Conservation (phyloP, 768 basidiomycete species). For the Cyathus striatus region DNA sequence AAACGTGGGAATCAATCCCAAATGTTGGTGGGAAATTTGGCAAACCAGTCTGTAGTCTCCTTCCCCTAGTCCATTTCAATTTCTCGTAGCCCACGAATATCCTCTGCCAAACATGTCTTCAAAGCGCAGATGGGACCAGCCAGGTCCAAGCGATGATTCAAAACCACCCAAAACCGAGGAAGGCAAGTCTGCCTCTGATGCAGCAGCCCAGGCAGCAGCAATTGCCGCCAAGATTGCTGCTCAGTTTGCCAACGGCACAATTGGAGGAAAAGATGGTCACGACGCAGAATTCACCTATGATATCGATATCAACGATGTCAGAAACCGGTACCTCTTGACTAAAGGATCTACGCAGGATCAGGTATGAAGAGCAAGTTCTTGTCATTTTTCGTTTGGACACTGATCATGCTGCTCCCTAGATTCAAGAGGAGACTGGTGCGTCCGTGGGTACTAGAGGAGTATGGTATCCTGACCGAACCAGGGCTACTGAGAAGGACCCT, state of each 20-base stretch:
- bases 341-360: slow-evolving; percentile 90
- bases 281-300: slow-evolving; percentile 84
- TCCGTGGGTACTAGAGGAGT: slow-evolving; percentile 89
- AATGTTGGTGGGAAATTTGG: too few species aligned
- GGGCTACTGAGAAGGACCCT: slow-evolving; percentile 89
- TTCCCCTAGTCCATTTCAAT: too few species aligned
- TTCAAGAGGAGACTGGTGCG: slow-evolving; percentile 88
- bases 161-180: slow-evolving; percentile 48
- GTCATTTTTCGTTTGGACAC: neutral
- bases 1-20: too few species aligned
- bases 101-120: too few species aligned
- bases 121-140: slow-evolving; percentile 82
- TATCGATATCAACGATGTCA: slow-evolving; percentile 94
- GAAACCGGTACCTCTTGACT: slow-evolving; percentile 92
- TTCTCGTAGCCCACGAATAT: too few species aligned
- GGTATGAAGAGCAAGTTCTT: slow-evolving; percentile 36
- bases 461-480: slow-evolving; percentile 93
- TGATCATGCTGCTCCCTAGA: slow-evolving; percentile 39
- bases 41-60: too few species aligned
- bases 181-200: slow-evolving; percentile 58
- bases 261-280: slow-evolving; percentile 52
- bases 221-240: slow-evolving; percentile 96
- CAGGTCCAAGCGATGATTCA: slow-evolving; percentile 41
- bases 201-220: slow-evolving; percentile 68
- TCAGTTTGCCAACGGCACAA: slow-evolving; percentile 54